These are phyloP conservation scores for Verbena officinalis DNA, from an alignment of 257 asterid genomes.

Conservation along the genomic window DNA sequence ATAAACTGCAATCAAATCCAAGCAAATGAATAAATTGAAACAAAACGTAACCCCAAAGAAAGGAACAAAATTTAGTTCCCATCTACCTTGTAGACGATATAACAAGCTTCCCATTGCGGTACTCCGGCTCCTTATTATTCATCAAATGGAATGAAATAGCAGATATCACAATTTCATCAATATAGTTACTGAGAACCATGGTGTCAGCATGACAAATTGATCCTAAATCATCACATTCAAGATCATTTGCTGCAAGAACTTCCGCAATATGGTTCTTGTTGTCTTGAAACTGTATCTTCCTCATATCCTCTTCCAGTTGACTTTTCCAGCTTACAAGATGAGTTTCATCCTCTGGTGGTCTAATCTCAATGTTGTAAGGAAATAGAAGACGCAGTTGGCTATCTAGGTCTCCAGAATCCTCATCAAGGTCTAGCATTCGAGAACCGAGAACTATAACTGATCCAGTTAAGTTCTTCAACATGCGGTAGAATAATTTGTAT, in stretches of 20 bases:
- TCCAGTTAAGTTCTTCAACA: slow-evolving; percentile 85
- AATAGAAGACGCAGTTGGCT: slow-evolving; percentile 63
- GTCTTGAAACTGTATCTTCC: slow-evolving; percentile 75
- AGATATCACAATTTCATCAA: slow-evolving; percentile 87
- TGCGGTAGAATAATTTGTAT: slow-evolving; percentile 59
- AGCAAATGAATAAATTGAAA: neutral
- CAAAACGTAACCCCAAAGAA: slow-evolving; percentile 3
- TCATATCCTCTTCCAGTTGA: slow-evolving; percentile 89
- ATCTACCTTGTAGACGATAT: slow-evolving; percentile 85
- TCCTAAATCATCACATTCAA: slow-evolving; percentile 88
- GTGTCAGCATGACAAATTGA: slow-evolving; percentile 79
- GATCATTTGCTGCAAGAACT: slow-evolving; percentile 93
- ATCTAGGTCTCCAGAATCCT: slow-evolving; percentile 58
- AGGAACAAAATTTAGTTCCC: slow-evolving; percentile 6
- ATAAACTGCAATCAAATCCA: slow-evolving; percentile 61
- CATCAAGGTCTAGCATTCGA: slow-evolving; percentile 64
- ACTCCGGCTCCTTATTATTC: slow-evolving; percentile 74
- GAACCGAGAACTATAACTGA: slow-evolving; percentile 88
- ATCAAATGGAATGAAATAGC: slow-evolving; percentile 85
- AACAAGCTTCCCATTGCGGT: slow-evolving; percentile 93
- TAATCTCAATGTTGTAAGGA: slow-evolving; percentile 83
- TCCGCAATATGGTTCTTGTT: slow-evolving; percentile 88
- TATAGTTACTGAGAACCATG: slow-evolving; percentile 58
- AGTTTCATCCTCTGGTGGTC: slow-evolving; percentile 86
- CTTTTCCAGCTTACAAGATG: slow-evolving; percentile 81